phyloP scores from a whole-genome alignment of 2,329 filamentous ascomycete genomes.

The Diaporthe sp. region DNA sequence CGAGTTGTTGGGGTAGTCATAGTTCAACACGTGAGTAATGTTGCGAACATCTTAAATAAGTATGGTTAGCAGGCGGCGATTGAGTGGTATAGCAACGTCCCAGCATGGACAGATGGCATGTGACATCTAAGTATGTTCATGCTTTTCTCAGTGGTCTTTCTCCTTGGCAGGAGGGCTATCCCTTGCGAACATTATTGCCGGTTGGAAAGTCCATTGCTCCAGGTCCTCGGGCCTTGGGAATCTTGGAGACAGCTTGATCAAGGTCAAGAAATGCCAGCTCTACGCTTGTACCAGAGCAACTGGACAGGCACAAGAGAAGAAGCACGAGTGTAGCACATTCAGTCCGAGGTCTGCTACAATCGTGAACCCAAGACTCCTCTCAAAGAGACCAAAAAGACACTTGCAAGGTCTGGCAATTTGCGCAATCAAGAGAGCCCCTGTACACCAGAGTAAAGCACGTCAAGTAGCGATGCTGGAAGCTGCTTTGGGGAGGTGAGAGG shows the following conservation, averaged over 20 bases:
- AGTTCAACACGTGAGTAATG: constrained; percentile 99
- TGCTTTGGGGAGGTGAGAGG: constrained; percentile 57
- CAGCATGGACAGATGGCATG: constrained; percentile 64
- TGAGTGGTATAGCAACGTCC: constrained; percentile 71
- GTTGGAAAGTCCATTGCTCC: constrained; percentile 64
- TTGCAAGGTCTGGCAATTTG: constrained; percentile 85
- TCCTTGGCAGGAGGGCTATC: constrained; percentile 71
- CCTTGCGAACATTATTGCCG: constrained; percentile 67
- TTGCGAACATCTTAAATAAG: constrained; percentile 96
- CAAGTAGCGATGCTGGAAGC: constrained; percentile 71
- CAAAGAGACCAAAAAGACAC: constrained; percentile 84
- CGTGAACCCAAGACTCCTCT: constrained; percentile 89
- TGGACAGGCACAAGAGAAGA: constrained; percentile 78
- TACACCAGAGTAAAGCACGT: constrained; percentile 93
- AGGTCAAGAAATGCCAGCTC: constrained; percentile 83
- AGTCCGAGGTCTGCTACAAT: constrained; percentile 66
- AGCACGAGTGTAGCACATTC: constrained; percentile 77
- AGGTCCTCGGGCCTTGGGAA: constrained; percentile 69
- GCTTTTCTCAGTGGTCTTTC: constrained; percentile 62
- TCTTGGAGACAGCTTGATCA: constrained; percentile 77
- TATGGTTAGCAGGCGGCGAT: constrained; percentile 81
- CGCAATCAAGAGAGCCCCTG: constrained; percentile 89
- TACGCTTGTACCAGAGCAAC: constrained; percentile 78
- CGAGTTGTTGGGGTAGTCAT: constrained; percentile 99
- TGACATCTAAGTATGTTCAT: constrained; percentile 64